phyloP scores from a whole-genome alignment of 2,329 filamentous ascomycete species.

The Ophiosphaerella korrae region DNA sequence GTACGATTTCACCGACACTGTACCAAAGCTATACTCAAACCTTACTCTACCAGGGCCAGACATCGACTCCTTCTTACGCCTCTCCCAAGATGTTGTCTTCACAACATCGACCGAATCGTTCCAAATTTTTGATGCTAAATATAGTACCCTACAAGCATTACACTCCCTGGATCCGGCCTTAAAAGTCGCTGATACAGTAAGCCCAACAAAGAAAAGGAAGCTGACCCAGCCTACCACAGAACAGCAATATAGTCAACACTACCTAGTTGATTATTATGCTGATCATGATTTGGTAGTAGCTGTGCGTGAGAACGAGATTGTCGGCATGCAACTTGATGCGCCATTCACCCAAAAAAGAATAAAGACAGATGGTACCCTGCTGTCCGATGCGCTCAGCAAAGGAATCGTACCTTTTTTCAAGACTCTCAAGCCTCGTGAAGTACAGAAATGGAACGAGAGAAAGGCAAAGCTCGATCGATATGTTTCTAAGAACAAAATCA shows the following conservation, averaged over 20 bases:
- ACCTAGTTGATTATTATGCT: slow-evolving; percentile 59
- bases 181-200: slow-evolving; percentile 36
- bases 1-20: slow-evolving; percentile 67
- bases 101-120: slow-evolving; percentile 63
- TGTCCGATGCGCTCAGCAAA: slow-evolving; percentile 76
- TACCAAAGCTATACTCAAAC: slow-evolving; percentile 63
- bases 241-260: slow-evolving; percentile 47
- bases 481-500: slow-evolving; percentile 42
- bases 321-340: slow-evolving; percentile 64
- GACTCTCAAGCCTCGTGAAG: slow-evolving; percentile 9
- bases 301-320: slow-evolving; percentile 65
- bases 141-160: slow-evolving; percentile 57
- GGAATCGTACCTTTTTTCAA: slow-evolving; percentile 50
- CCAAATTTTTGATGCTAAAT: slow-evolving; percentile 68
- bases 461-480: slow-evolving; percentile 45
- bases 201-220: slow-evolving; percentile 42
- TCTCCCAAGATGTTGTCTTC: slow-evolving; percentile 70
- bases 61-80: slow-evolving; percentile 66
- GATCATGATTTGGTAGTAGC: slow-evolving; percentile 70
- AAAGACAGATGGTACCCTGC: slow-evolving; percentile 57
- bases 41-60: slow-evolving; percentile 58
- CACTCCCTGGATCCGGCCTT: slow-evolving; percentile 36
- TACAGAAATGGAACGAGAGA: slow-evolving; percentile 35
- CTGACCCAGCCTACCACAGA: slow-evolving; percentile 38
- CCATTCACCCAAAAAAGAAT: slow-evolving; percentile 42